Evolutionary conservation across 1,284 basidiomycete genomes (phyloP), one percentile per base, ranked within the genome.

Genomic region (Papiliotrema terrestris): DNA sequence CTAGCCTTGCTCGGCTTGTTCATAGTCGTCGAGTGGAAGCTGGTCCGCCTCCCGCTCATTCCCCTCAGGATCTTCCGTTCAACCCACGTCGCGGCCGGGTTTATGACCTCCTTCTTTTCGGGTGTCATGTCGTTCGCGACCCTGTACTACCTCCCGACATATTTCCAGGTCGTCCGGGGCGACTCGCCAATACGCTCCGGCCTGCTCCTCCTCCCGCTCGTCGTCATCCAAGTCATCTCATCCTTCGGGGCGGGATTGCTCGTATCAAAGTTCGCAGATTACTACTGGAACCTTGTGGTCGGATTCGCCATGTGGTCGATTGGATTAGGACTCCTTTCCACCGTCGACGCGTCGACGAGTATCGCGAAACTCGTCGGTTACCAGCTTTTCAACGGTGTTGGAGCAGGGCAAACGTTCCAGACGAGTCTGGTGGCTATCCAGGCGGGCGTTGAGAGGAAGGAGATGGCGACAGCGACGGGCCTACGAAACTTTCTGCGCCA

Each of bases 1-100:
- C 59, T 83, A 11, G 59, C 82, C 2, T 78, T 86, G 1, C 72
- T 84, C 11, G 73, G 65, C 0, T 53, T 86, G 1, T 90, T 89
- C 69, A 82, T 86, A 49, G 49, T 85, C 17, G 87, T 86, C 80
- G 88, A 91, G 74, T 85, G 84, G 80, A 85, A 83, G 66, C 78
- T 84, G 1, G 84, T 86, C 1, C 75, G 73, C 38, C 78, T 89
- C 8, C 86, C 87, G 1, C 85, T 87, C 49, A 80, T 87, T 1
- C 86, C 86, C 5, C 83, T 87, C 81, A 81, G 84, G 65, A 87
- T 91, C 39, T 89, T 89, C 79, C 83, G 80, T 55, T 80, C 84
- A 55, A 59, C 74, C n/a, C 89, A 87, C 0, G 86, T 89, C 1
- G 78, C 80, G 0, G 86, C 86, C 0, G 83, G 86, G 2, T 85